Evolutionary conservation across 306 rosid species (phyloP).

Genomic region (Medicago lupulina): DNA sequence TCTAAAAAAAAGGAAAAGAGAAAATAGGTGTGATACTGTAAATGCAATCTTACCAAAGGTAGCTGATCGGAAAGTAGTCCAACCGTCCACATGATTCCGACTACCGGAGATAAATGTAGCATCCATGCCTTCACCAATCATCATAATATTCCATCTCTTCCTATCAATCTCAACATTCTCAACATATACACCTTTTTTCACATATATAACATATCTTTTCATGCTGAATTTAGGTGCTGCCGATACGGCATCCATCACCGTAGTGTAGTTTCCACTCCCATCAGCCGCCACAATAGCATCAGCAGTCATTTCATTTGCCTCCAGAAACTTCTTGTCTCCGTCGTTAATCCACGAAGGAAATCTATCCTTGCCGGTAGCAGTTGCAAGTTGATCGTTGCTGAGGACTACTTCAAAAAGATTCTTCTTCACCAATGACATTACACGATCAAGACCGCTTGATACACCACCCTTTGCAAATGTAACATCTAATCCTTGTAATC

Average conservation of each 20-base stretch:
- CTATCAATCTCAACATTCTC: conserved; percentile 83
- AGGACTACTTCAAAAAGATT: conserved; percentile 64
- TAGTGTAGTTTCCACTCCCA: conserved; percentile 72
- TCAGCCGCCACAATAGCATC: conserved; percentile 73
- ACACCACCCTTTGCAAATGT: conserved; percentile 51
- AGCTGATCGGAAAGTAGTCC: conserved; percentile 78
- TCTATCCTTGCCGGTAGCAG: not conserved
- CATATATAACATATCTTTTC: conserved; percentile 63
- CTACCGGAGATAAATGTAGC: conserved; percentile 70
- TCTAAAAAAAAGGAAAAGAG: not conserved
- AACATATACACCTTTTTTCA: conserved; percentile 69
- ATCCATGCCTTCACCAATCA: conserved; percentile 80
- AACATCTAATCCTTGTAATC: conserved; percentile 79
- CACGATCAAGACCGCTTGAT: conserved; percentile 49
- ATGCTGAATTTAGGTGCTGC: conserved; percentile 78
- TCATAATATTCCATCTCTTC: conserved; percentile 88
- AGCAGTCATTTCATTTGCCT: conserved; percentile 43
- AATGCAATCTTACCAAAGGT: conserved; percentile 70
- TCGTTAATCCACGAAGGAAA: conserved; percentile 68
- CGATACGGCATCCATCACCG: conserved; percentile 62
- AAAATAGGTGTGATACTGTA: not conserved
- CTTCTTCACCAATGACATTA: conserved; percentile 50
- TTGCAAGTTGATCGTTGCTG: not conserved
- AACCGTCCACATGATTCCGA: conserved; percentile 61
- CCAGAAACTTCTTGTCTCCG: conserved; percentile 54